Conservation (phyloP, 768 basidiomycete species). For the Mycena floridula region DNA sequence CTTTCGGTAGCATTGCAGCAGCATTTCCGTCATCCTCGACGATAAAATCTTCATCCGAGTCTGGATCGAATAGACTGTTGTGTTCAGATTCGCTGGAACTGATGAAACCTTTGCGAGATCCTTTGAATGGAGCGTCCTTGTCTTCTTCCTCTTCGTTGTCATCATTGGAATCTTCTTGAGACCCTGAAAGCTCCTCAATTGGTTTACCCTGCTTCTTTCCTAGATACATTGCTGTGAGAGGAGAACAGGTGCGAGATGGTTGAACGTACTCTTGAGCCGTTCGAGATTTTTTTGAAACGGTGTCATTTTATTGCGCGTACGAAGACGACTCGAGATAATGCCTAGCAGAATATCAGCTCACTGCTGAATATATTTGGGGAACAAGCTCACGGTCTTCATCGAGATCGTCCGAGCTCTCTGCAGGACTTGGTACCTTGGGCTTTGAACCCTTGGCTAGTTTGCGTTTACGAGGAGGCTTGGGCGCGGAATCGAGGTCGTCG, state of each 20-base stretch:
- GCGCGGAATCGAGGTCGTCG: no score
- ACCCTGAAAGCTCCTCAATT: conserved; percentile 24
- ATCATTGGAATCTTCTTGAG: conserved; percentile 16
- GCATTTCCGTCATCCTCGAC: conserved; percentile 57
- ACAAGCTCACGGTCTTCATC: conserved; percentile 48
- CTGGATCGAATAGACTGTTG: conserved; percentile 32
- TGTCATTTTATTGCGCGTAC: conserved; percentile 53
- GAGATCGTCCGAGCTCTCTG: conserved; percentile 41
- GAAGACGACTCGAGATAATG: conserved; percentile 60
- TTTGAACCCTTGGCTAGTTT: conserved; percentile 38
- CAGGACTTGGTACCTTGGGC: conserved; percentile 32
- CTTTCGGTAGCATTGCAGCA: conserved; percentile 50
- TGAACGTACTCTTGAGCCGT: conserved; percentile 49
- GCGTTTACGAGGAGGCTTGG: no score
- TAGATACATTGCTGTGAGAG: conserved; percentile 12
- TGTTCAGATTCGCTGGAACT: conserved; percentile 26
- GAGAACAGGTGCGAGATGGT: background rate
- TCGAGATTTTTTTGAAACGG: conserved; percentile 60
- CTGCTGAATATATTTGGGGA: conserved; percentile 2
- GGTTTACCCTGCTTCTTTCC: conserved; percentile 38
- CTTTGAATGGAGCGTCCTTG: conserved; percentile 31
- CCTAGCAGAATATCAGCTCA: conserved; percentile 26
- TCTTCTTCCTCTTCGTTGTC: conserved; percentile 21
- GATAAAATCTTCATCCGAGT: conserved; percentile 37
- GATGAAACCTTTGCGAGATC: conserved; percentile 43